Base-by-base conservation (phyloP, 75 land plant species). In the Selaginella tamariscina region DNA sequence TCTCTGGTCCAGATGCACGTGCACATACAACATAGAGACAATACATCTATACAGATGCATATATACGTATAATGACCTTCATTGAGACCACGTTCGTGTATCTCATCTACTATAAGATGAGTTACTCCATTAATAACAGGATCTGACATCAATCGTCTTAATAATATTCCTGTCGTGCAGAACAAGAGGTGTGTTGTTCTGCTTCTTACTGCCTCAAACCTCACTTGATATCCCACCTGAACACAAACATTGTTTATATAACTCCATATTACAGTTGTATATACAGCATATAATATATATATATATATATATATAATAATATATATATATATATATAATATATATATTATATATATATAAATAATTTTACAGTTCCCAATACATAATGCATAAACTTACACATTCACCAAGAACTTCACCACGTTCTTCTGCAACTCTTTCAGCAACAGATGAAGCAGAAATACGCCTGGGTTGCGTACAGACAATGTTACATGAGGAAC, bases 61-160 rank as follows among this genome's bases (percentile, higher is more conserved):
- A n/a, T n/a, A n/a, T n/a, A n/a, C n/a, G n/a, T n/a, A n/a, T n/a
- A n/a, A n/a, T n/a, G 76, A 87, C 91, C 91, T 85, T 91, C 97
- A 81, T 91, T 91, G 85, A 87, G 83, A 54, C 91, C 97, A 67
- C 91, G 91, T 54, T 91, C 97, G 79, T 91, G 97, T 55, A 91
- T 91, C 63, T 91, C 91, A 78, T 91, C 97, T 18, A 91, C 86
- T 68, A 91, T 73, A 56, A 91, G 84, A 81, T 91, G 91, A 62
- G 78, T 91, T 24, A 91, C 86, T 65, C 88, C 97, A 27, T 79
- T 82, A 66, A 91, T 64, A 44, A 77, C 68, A 68, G 81, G 81
- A 55, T 91, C 97, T 56, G 82, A 65, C 49, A 87, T 67, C 60
- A 86, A 68, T 68, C 84, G 49, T 15, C 49, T 39, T 39, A 39